A percentile compares a stretch with the other conserved stretches of the same genome.
Evolutionary conservation across 202 grass and related monocot genomes (phyloP).

Genomic region (Bolboschoenoplectus hybrid): DNA sequence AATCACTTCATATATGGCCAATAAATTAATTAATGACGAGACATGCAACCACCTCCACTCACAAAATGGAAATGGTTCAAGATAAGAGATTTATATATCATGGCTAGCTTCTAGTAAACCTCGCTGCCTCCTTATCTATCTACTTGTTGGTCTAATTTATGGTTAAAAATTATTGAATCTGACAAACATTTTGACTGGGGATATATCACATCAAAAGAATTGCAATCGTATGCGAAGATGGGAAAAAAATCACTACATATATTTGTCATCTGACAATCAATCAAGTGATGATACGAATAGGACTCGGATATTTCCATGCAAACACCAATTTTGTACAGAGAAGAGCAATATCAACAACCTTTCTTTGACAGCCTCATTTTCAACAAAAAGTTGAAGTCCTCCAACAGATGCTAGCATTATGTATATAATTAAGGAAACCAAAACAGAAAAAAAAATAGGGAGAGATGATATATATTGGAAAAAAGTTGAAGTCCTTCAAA

Average conservation of each 20-base stretch:
- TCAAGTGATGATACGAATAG: conserved; percentile 25
- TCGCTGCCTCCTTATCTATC: background rate
- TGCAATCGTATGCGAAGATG: conserved; percentile 11
- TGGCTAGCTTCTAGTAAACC: conserved; percentile 27
- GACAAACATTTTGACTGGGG: background rate
- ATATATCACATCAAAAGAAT: conserved; percentile 4
- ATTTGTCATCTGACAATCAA: conserved; percentile 25
- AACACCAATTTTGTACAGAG: conserved; percentile 15
- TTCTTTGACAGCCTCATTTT: background rate
- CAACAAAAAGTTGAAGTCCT: background rate
- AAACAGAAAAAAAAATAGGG: background rate
- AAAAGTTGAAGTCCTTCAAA: too few species aligned
- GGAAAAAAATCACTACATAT: background rate
- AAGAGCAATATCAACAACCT: background rate
- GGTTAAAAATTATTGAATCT: conserved; percentile 9
- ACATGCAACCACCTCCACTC: conserved; percentile 25
- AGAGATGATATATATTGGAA: background rate
- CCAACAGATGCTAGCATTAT: background rate
- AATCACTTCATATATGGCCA: conserved; percentile 14
- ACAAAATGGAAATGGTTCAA: conserved; percentile 20
- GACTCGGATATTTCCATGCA: conserved; percentile 28
- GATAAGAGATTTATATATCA: conserved; percentile 27
- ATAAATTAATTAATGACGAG: background rate
- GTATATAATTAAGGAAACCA: background rate
- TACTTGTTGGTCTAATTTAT: conserved; percentile 2